These are phyloP conservation scores for Rhodotorula sp. DNA, from an alignment of 1,284 basidiomycete genomes.

Conservation along the genomic window DNA sequence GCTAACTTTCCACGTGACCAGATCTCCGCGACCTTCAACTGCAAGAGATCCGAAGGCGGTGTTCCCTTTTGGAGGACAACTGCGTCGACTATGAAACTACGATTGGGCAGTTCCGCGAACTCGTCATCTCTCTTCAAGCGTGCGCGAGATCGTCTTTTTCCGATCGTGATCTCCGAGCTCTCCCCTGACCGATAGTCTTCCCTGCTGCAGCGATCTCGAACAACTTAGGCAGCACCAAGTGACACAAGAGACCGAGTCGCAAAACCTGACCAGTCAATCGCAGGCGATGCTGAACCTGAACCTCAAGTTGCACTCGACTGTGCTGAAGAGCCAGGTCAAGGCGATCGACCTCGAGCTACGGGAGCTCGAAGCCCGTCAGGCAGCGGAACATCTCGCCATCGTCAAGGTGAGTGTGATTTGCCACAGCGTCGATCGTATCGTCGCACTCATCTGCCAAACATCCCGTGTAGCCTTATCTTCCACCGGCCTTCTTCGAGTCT, in stretches of 20 bases:
- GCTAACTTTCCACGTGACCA: constrained; percentile 46
- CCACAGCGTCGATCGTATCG: not conserved
- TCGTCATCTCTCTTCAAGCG: constrained; percentile 79
- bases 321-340: constrained; percentile 82
- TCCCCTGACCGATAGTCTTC: not conserved
- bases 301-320: constrained; percentile 83
- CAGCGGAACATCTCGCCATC: constrained; percentile 67
- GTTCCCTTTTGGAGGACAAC: constrained; percentile 68
- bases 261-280: constrained; percentile 68
- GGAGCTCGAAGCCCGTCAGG: constrained; percentile 77
- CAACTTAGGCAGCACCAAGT: constrained; percentile 75
- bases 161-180: constrained; percentile 1
- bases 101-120: constrained; percentile 84
- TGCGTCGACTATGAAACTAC: constrained; percentile 83
- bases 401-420: constrained; percentile 49
- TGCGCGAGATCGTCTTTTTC: constrained; percentile 47
- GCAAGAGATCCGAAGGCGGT: constrained; percentile 65
- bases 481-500: constrained; percentile 73
- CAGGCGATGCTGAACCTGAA: constrained; percentile 85
- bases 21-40: constrained; percentile 70
- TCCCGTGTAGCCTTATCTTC: constrained; percentile 68
- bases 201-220: constrained; percentile 69
- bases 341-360: constrained; percentile 82
- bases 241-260: constrained; percentile 75
- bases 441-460: not conserved